These are phyloP conservation scores for Dioscorea dumetorum DNA, from an alignment of 106 monocot genomes.

Conservation along the genomic window DNA sequence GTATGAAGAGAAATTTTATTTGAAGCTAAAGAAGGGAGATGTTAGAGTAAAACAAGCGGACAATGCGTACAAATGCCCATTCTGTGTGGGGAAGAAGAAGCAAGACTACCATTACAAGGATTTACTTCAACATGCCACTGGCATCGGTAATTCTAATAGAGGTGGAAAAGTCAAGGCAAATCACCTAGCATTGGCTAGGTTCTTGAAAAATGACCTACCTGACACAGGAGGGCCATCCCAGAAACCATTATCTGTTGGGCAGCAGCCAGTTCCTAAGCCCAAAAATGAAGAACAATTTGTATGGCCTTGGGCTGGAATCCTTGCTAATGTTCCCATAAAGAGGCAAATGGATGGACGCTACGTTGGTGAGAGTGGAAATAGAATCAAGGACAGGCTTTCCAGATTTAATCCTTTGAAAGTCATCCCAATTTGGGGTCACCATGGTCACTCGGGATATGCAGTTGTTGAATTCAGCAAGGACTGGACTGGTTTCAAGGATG, in stretches of 20 bases:
- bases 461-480: conserved; percentile 59
- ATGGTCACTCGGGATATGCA: conserved; percentile 36
- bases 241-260: neutral
- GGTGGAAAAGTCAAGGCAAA: conserved; percentile 9
- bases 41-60: neutral
- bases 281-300: conserved; percentile 23
- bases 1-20: neutral
- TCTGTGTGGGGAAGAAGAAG: conserved; percentile 20
- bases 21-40: neutral
- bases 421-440: conserved; percentile 30
- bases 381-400: conserved; percentile 35
- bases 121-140: conserved; percentile 11
- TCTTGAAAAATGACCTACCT: conserved; percentile 4
- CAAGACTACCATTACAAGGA: conserved; percentile 14
- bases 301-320: conserved; percentile 81
- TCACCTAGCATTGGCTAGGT: conserved; percentile 15
- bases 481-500: conserved; percentile 80
- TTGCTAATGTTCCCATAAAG: conserved; percentile 53
- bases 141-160: conserved; percentile 10
- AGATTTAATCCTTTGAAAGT: conserved; percentile 66
- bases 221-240: neutral
- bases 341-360: conserved; percentile 26
- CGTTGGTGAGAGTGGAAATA: conserved; percentile 37
- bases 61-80: conserved; percentile 13
- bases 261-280: neutral